Evolutionary conservation across 2,329 filamentous ascomycete genomes (phyloP), one percentile per base, ranked within the genome.

Genomic region (Blastomyces emzantsi): DNA sequence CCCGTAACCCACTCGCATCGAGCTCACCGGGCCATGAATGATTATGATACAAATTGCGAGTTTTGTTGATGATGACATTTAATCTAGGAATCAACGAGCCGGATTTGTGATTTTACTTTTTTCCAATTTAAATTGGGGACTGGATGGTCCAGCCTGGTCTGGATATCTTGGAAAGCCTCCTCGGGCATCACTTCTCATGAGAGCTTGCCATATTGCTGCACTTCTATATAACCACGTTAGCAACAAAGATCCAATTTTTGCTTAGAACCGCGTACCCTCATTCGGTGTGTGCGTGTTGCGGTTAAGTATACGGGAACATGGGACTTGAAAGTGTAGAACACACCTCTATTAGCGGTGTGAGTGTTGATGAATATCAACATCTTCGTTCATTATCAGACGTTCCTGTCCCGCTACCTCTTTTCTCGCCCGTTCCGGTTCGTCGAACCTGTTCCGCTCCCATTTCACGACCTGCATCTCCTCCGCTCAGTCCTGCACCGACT

Each of bases 401-500:
- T 33, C 61, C 52, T 36, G 19, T 62, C 25, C 61, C 61, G 39
- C 52, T 57, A 1, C 52, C 61, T 62, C 66, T 57, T 63, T 66
- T 51, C 60, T 64, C 41, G n/a, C 60, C 30, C 45, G 47, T 47
- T 41, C 61, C 28, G 8, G 15, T 51, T 61, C 61, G 8, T 60
- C 62, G 45, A 22, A 61, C 15, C 65, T 39, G 45, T 28, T 28
- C 33, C 57, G 15, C 60, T 49, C 57, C 58, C 43, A 25, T 49
- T 25, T 47, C 41, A 4, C 64, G 59, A 39, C 17, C 55, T 19
- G 54, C 57, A 17, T 66, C 66, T 52, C 64, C 65, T 28, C 66
- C 66, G 8, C 41, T 64, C 15, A 67, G 63, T 36, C 66, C 66
- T 39, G 54, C 56, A 15, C 59, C 65, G 17, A 65, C 66, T 19